Percentiles rank a stretch among this genome's conserved stretches.
Evolutionary conservation across 306 rosid species (phyloP).

Genomic region (Rosa lucieae): DNA sequence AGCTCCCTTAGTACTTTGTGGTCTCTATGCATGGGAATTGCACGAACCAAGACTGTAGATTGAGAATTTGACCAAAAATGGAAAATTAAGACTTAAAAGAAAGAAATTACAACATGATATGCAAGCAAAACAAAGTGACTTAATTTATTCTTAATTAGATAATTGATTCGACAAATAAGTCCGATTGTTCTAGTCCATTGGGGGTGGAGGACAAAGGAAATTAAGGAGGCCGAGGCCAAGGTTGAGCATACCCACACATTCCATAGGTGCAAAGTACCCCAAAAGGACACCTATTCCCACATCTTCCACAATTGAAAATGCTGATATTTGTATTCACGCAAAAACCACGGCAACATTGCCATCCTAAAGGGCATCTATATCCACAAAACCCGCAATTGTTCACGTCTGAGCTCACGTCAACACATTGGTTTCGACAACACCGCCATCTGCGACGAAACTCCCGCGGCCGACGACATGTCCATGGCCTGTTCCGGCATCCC

Average conservation of each 20-base stretch:
- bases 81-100: background rate
- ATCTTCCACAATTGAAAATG: conserved; percentile 61
- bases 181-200: background rate
- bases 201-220: background rate
- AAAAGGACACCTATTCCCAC: conserved; percentile 56
- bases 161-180: background rate
- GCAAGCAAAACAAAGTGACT: background rate
- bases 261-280: conserved; percentile 51
- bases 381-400: conserved; percentile 64
- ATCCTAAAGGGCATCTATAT: conserved; percentile 39
- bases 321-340: conserved; percentile 43
- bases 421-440: conserved; percentile 62
- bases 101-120: background rate
- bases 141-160: background rate
- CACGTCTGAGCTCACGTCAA: conserved; percentile 39
- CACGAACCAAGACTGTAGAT: background rate
- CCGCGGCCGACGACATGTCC: conserved; percentile 37
- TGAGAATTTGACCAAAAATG: background rate
- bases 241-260: conserved; percentile 57
- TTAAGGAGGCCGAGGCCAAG: background rate
- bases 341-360: conserved; percentile 57
- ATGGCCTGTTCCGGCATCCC: conserved; percentile 40
- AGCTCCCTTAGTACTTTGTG: background rate
- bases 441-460: conserved; percentile 15
- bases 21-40: background rate